These are phyloP conservation scores for Agaricus subrufescens DNA, from an alignment of 768 basidiomycete genomes.

Conservation along the genomic window DNA sequence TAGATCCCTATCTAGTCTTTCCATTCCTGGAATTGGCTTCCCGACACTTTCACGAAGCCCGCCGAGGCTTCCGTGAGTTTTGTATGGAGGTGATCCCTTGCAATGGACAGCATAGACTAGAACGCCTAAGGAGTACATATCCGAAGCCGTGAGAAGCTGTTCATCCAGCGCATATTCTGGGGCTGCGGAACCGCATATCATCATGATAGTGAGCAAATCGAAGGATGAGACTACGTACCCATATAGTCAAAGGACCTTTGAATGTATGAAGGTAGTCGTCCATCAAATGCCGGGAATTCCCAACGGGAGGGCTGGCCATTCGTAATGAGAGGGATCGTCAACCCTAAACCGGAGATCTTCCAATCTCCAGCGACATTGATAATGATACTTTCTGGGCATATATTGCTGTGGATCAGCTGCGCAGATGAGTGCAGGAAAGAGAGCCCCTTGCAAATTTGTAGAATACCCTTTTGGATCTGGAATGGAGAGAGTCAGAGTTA, in stretches of 20 bases:
- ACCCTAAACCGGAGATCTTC: slow-evolving; percentile 90
- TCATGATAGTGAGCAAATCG: background rate
- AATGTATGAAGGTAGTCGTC: slow-evolving; percentile 69
- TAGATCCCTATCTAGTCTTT: slow-evolving; percentile 64
- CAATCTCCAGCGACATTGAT: slow-evolving; percentile 95
- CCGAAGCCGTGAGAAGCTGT: slow-evolving; percentile 77
- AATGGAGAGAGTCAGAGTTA: background rate
- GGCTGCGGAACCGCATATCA: slow-evolving; percentile 38
- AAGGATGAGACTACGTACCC: slow-evolving; percentile 42
- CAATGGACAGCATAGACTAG: slow-evolving; percentile 89
- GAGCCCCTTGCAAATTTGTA: slow-evolving; percentile 88
- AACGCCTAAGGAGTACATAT: slow-evolving; percentile 92
- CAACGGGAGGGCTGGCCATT: slow-evolving; percentile 77
- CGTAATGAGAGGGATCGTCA: slow-evolving; percentile 72
- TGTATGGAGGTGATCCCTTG: slow-evolving; percentile 83
- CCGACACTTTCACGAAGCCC: slow-evolving; percentile 68
- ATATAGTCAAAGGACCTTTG: slow-evolving; percentile 96
- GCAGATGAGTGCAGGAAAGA: slow-evolving; percentile 91
- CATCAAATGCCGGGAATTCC: slow-evolving; percentile 89
- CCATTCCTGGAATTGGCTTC: slow-evolving; percentile 56
- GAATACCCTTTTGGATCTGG: slow-evolving; percentile 93
- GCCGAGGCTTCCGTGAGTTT: slow-evolving; percentile 72
- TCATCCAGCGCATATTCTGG: slow-evolving; percentile 96
- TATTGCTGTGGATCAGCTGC: slow-evolving; percentile 86
- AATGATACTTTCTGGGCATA: slow-evolving; percentile 81